Evolutionary conservation across 2,329 filamentous ascomycete genomes (phyloP), one percentile per base, ranked within the genome.

Genomic region (Aaosphaeria pasadenensis): DNA sequence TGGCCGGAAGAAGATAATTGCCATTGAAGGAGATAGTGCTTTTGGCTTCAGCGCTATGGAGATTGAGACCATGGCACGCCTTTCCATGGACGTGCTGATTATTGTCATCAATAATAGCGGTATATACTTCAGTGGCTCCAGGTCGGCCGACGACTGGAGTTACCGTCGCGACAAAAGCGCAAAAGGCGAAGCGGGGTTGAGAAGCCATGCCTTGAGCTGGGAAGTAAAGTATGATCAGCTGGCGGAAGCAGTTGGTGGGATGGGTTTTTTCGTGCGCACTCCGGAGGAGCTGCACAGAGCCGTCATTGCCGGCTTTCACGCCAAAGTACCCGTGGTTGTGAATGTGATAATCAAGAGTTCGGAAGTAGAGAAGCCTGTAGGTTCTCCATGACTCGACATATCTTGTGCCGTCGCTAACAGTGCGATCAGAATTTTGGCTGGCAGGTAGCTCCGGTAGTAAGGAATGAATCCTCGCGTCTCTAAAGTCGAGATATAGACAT

Each of bases 1-100:
- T 6, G 47, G 53, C 36, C 62, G 62, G 6, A 82, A 81, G 61
- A 80, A 81, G 49, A 71, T 81, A 11, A 67, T 82, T 7, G 77
- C 77, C 13, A 64, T 82, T 5, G 79, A 82, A 66, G 79, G 79
- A 1, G 79, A 82, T 56, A 77, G 72, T 30, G 79, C 78, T 0
- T 79, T 81, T 50, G 79, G 78, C 0, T 82, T 82, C 56, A 78
- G 74, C 4, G 71, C 72, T 0, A 77, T 79, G 62, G 79, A 82
- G 56, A 71, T 82, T 42, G 78, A 82, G 59, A 82, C 79, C 0
- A 78, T 82, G 70, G 74, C 77, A 4, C 71, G 78, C 5, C 79
- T 79, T 53, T 63, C 71, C 6, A 80, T 81, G 67, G 77, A 79
- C 42, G 69, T 79, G 5, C 56, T 81, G 40, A 75, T 82, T 45